Percentiles rank a stretch among this genome's conserved stretches.
These are phyloP conservation scores for Myxozyma melibiosi DNA, from an alignment of 805 yeast genomes.

Conservation along the genomic window DNA sequence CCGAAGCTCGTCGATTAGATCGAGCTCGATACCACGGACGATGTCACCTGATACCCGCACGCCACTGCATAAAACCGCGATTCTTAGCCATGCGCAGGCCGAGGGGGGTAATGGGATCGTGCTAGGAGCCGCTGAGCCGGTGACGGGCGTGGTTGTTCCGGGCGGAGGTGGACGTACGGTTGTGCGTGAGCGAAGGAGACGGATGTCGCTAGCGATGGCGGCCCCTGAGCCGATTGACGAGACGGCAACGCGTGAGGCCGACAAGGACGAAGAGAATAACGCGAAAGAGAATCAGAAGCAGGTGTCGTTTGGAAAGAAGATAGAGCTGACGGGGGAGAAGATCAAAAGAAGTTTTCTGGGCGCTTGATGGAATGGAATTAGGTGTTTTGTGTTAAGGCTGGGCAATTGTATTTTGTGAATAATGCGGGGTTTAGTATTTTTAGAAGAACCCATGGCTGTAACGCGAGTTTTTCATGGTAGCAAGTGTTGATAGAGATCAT, in stretches of 20 bases:
- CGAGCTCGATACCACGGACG: conserved; percentile 11
- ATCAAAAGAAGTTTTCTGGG: conserved; percentile 5
- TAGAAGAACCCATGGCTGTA: too few species aligned
- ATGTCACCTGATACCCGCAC: conserved; percentile 4
- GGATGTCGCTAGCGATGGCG: neutral
- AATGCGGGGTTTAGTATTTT: too few species aligned
- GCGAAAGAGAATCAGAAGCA: conserved; percentile 5
- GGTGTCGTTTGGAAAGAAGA: conserved; percentile 9
- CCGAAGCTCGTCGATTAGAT: conserved; percentile 1
- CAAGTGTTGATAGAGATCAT: too few species aligned
- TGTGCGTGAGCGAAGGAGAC: neutral
- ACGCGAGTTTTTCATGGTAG: too few species aligned
- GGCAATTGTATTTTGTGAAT: neutral
- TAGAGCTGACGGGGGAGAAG: conserved; percentile 10
- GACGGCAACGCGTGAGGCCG: neutral
- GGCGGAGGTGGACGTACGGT: conserved; percentile 5
- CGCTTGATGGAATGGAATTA: neutral
- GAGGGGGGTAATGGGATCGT: conserved; percentile 13
- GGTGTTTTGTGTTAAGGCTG: neutral
- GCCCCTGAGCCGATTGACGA: conserved; percentile 9
- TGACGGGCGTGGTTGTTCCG: conserved; percentile 20
- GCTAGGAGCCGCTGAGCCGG: conserved; percentile 16
- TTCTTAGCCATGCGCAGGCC: neutral
- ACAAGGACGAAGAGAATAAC: neutral
- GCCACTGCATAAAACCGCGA: neutral